These are phyloP conservation scores for Candida xiaguanensis DNA, from an alignment of 805 yeast species.

Conservation along the genomic window DNA sequence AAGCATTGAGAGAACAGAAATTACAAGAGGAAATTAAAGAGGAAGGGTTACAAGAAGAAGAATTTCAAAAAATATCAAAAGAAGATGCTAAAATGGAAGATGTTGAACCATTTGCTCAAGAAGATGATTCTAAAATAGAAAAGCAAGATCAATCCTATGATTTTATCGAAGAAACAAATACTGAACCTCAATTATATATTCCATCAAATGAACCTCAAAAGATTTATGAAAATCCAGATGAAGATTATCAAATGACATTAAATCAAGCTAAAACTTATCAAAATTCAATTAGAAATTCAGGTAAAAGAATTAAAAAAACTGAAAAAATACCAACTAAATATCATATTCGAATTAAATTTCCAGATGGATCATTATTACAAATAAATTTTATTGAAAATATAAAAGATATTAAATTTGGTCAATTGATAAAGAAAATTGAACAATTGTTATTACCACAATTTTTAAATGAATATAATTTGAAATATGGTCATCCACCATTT, in stretches of 20 bases:
- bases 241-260: slow-evolving; percentile 38
- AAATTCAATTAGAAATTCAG: slow-evolving; percentile 27
- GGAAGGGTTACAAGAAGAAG: not conserved
- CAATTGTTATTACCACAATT: slow-evolving; percentile 24
- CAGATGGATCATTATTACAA: slow-evolving; percentile 35
- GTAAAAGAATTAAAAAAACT: slow-evolving; percentile 9
- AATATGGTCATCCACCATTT: slow-evolving; percentile 39
- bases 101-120: not conserved
- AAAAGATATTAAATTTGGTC: slow-evolving; percentile 27
- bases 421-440: slow-evolving; percentile 34
- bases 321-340: slow-evolving; percentile 21
- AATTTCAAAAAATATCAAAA: not conserved
- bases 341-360: slow-evolving; percentile 34
- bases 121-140: no score
- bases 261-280: slow-evolving; percentile 37
- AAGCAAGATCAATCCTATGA: not conserved
- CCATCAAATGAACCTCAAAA: slow-evolving; percentile 12
- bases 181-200: slow-evolving; percentile 18
- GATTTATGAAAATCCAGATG: slow-evolving; percentile 38
- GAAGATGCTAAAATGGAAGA: not conserved
- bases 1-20: slow-evolving; percentile 6
- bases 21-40: slow-evolving; percentile 4
- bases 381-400: slow-evolving; percentile 24
- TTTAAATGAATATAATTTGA: slow-evolving; percentile 27
- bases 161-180: slow-evolving; percentile 7